Evolutionary conservation across 2,329 filamentous ascomycete species (phyloP), one percentile per base, ranked within the genome.

Genomic region (Fusarium goolgardi): DNA sequence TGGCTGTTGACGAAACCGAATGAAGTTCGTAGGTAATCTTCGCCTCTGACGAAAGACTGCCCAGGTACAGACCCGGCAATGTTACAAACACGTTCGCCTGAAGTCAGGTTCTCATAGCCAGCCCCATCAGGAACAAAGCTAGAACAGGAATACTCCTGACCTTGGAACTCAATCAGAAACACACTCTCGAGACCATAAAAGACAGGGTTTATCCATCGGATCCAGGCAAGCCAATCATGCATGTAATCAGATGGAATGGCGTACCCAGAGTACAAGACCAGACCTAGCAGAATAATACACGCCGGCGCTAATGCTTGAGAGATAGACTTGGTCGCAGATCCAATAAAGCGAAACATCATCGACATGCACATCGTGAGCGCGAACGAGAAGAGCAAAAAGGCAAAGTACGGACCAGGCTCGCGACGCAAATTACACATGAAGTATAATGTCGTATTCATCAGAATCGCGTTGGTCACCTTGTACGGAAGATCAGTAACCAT

Each of bases 361-460:
- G 86, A 88, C 88, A 90, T 90, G 56, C 83, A 83, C 59, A 90
- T 74, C 0, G 86, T 88, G 10, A 84, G 81, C 23, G 82, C 75
- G 71, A 90, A 81, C 13, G 80, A 79, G 37, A 84, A 74, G 0
- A 84, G 67, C 3, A 81, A 72, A 55, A 82, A 85, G 46, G 78
- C 81, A 70, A 84, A 85, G 73, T 84, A 85, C 1, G 78, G 74
- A 1, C 79, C 81, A 0, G 89, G 57, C 83, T 84, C 49, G 87
- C 78, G 77, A 89, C 86, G 15, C 84, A 91, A 3, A 84, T 88
- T 85, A 0, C 86, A 85, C 85, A 91, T 85, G 74, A 91, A 91
- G 77, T 91, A 91, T 0, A 91, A 75, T 1, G 85, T 62, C 1
- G 60, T 55, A 13, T 71, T 72, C 32, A 71, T 50, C 5, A 91